Evolutionary conservation across 1,284 basidiomycete genomes (phyloP), one percentile per base, ranked within the genome.

Genomic region (Papiliotrema fonsecae): DNA sequence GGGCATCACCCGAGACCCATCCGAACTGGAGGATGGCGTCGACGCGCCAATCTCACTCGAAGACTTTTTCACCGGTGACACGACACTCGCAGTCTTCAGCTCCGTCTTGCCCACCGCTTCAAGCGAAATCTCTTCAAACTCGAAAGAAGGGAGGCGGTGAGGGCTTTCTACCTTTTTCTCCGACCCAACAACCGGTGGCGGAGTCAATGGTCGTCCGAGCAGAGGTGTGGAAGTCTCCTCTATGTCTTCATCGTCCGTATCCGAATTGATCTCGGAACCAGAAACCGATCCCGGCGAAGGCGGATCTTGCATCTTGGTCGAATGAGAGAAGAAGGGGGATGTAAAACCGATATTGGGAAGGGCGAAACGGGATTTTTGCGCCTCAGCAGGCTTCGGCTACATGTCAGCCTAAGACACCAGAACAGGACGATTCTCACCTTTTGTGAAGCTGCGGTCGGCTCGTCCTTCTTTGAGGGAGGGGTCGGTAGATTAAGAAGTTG

Each of bases 141-240:
- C 62, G 48, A 73, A 68, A 38, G 57, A 58, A 4, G 72, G 72
- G 39, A 74, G 60, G 1, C 63, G 63, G 52, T 71, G 69, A 1
- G 70, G 69, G 35, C 61, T 66, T 5, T 66, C 60, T 9, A 18
- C 31, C 42, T 59, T 50, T 28, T 56, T 49, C 30, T 42, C 47
- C 2, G 28, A 32, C 13, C 26, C 32, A 3, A 49, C 25, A 4
- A 27, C 42, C 1, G 63, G 61, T 2, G 71, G 66, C 16, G 70
- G 70, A 2, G 70, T 73, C 45, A 69, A 53, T 2, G 69, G 65
- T 25, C 63, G 58, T 16, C 51, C 44, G 16, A 13, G n/a, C n/a
- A n/a, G n/a, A n/a, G n/a, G n/a, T n/a, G 14, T 39, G 43, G 16
- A 10, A 16, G 22, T 45, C 11, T 42, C 49, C 26, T 45, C 30